Evolutionary conservation across 192 early-diverging fungal species (phyloP).

Genomic region (Cladochytrium replicatum): DNA sequence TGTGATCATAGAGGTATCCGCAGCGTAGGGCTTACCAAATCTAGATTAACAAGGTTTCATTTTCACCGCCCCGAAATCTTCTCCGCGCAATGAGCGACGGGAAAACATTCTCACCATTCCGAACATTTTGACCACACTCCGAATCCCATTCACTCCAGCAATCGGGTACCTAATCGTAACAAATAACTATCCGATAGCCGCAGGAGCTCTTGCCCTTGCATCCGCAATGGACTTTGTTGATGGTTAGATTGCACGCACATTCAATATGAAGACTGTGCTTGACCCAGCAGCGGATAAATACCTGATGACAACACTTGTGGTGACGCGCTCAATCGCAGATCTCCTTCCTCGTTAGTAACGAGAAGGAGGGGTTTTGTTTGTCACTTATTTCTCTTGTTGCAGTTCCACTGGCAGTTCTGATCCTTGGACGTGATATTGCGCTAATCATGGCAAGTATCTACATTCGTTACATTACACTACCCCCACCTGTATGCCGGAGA

Average conservation of each 20-base stretch:
- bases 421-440: conserved; percentile 77
- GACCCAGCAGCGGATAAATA: conserved; percentile 93
- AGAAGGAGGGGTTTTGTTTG: background rate
- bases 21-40: too few species aligned
- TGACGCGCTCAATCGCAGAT: conserved; percentile 59
- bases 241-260: conserved; percentile 80
- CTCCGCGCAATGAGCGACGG: too few species aligned
- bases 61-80: too few species aligned
- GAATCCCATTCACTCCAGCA: conserved; percentile 72
- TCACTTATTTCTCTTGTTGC: background rate
- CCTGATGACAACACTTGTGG: conserved; percentile 79
- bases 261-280: conserved; percentile 81
- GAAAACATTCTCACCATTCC: conserved; percentile 90
- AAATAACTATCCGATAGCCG: conserved; percentile 57
- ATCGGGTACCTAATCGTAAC: conserved; percentile 83
- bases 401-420: conserved; percentile 66
- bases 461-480: conserved; percentile 77
- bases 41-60: too few species aligned
- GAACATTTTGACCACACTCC: conserved; percentile 73
- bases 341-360: conserved; percentile 56
- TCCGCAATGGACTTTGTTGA: conserved; percentile 82
- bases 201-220: conserved; percentile 67
- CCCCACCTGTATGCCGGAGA: conserved; percentile 57
- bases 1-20: too few species aligned
- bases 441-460: conserved; percentile 70